Conservation (phyloP, 495 filamentous ascomycete genomes). For the Filosporella fistucella region DNA sequence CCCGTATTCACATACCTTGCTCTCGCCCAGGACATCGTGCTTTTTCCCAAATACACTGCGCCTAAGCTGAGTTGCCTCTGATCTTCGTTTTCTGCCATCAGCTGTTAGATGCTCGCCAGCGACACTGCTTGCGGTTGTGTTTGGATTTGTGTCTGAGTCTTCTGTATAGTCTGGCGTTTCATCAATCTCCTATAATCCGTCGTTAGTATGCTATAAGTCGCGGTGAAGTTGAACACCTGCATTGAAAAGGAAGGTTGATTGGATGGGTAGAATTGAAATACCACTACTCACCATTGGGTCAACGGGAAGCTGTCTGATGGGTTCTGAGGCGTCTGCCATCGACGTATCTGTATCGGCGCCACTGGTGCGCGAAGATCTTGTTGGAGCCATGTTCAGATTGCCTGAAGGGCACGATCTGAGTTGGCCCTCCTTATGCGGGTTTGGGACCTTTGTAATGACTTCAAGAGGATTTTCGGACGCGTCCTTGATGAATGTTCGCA, state of each 20-base stretch:
- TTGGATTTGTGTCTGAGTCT: slow-evolving; percentile 89
- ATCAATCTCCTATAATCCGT: slow-evolving; percentile 68
- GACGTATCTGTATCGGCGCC: slow-evolving; percentile 46
- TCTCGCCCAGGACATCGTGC: slow-evolving; percentile 81
- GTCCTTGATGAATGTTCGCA: too few species aligned
- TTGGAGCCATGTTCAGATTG: slow-evolving; percentile 64
- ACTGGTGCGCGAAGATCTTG: slow-evolving; percentile 40
- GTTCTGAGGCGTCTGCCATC: slow-evolving; percentile 58
- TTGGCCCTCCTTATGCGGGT: too few species aligned
- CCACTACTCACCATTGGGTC: slow-evolving; percentile 42
- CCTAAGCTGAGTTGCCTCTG: slow-evolving; percentile 80
- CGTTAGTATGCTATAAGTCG: slow-evolving; percentile 17
- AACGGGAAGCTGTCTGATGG: slow-evolving; percentile 24
- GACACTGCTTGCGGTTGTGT: slow-evolving; percentile 86
- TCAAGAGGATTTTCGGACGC: too few species aligned
- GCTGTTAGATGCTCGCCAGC: slow-evolving; percentile 57
- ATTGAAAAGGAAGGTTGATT: not conserved
- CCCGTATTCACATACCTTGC: slow-evolving; percentile 59
- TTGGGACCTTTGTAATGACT: too few species aligned
- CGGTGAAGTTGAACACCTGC: too few species aligned
- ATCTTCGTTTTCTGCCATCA: slow-evolving; percentile 81
- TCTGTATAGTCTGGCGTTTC: slow-evolving; percentile 86
- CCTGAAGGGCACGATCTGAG: too few species aligned
- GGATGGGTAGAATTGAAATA: not conserved
- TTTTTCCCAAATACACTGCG: slow-evolving; percentile 93